Evolutionary conservation across 2,329 filamentous ascomycete species (phyloP), one percentile per base, ranked within the genome.

Genomic region (Trichoderma sp.): DNA sequence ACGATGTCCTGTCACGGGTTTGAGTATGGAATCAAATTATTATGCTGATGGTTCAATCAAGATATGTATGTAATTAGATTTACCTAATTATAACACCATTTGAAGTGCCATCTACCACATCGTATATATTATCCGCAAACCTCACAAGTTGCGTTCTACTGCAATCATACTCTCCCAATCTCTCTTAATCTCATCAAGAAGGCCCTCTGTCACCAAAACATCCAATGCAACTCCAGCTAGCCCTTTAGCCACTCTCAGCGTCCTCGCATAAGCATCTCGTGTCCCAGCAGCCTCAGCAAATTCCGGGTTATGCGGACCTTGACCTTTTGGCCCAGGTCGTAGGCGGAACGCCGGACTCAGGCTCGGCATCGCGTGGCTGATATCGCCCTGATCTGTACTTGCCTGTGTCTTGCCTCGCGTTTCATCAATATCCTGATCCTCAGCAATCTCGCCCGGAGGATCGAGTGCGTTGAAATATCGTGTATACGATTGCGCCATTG

Each of bases 361-460:
- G 68, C 85, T 87, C 51, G 88, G 89, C 81, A 89, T 83, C 1
- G 82, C 85, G 75, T 90, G 86, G 74, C 85, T 88, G 69, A 90
- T 78, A 73, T 90, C 84, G 0, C 88, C 89, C 79, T 89, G 87
- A 76, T 90, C 88, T 0, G 87, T 89, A 74, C 86, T 88, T 5
- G 88, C 87, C 75, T 82, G 83, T n/a, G 83, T 85, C 28, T 79
- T 76, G 0, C 84, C 84, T 4, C 78, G 75, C 11, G 82, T 77
- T 67, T 82, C 78, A 71, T 86, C 85, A 7, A 83, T 63, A 3
- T 84, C 82, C 12, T 80, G 80, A 34, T 83, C 79, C 1, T 73
- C 73, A 0, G 81, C 77, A 73, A 82, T 83, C 67, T 24, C 76
- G 56, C 75, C 79, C 51, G 72, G 80, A 75, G 74, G 83, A 11